Conservation (phyloP, 2,329 filamentous ascomycete species). For the Aspergillus sojae region DNA sequence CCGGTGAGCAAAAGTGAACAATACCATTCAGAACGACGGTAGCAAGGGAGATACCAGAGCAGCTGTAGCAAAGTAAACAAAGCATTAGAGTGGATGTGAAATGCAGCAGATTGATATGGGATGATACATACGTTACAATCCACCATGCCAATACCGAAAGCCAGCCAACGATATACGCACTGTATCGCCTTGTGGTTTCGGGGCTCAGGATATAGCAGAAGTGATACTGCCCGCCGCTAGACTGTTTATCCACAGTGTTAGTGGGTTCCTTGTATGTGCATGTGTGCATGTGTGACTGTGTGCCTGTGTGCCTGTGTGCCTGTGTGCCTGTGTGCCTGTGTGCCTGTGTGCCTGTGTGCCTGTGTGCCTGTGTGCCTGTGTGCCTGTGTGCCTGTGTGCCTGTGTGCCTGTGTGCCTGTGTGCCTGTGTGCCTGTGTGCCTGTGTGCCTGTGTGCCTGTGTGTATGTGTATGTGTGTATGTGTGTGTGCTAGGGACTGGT, state of each 20-base stretch:
- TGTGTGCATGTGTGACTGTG: no score
- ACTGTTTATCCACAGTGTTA: neutral
- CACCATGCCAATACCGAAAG: slow-evolving; percentile 23
- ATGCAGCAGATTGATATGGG: neutral
- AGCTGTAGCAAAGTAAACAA: neutral
- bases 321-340: no score
- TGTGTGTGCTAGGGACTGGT: slow-evolving; percentile 17
- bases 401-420: no score
- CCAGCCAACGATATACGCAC: slow-evolving; percentile 23
- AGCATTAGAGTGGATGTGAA: neutral
- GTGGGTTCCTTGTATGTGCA: neutral
- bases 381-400: no score
- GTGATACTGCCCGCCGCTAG: slow-evolving; percentile 8
- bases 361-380: no score
- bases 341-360: no score
- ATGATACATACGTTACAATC: slow-evolving; percentile 9
- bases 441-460: no score
- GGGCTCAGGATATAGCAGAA: slow-evolving; percentile 25
- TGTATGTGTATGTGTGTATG: no score
- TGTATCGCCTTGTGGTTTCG: slow-evolving; percentile 7
- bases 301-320: no score
- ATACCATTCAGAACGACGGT: slow-evolving; percentile 14
- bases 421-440: no score
- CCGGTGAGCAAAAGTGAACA: slow-evolving; percentile 16
- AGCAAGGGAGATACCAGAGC: slow-evolving; percentile 15